Base-by-base conservation (phyloP, 768 basidiomycete species). In the Ramaria sp. region DNA sequence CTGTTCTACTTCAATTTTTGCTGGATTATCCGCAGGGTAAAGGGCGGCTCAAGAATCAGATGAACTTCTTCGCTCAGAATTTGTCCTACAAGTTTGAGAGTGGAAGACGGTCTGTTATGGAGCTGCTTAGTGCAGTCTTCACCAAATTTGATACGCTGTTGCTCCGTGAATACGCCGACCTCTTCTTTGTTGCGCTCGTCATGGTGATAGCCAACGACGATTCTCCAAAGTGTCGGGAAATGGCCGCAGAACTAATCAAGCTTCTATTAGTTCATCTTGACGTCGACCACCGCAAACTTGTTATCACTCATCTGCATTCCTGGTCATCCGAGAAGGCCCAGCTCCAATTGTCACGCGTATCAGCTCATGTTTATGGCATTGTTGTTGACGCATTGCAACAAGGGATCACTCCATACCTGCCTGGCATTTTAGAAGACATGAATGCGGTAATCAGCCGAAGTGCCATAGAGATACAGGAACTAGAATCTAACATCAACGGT, bases 21-120 rank as follows among this genome's bases (percentile, higher is more conserved):
- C 79, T 98, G 9, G 95, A 99, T 61, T 99, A 98, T 63, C 95
- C 95, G 2, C 95, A 98, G 67, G 94, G 95, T 7, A 86, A 89
- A 60, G 90, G 89, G 1, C 82, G 95, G 12, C 74, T 99, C 7
- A 84, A 81, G 37, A 85, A 82, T 36, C 87, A 88, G 59, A 88
- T 99, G 80, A 77, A 83, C 0, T 96, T 96, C 71, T 74, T 99
- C 30, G 89, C 90, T 20, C 88, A 86, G 64, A 98, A 98, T 64
- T 70, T 97, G 36, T 83, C 88, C 2, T 99, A 97, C 64, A 78
- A 83, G 38, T 81, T 89, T 65, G 92, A 96, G 62, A 88, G 83
- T 57, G 96, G 96, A 1, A 79, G 94, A 36, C 76, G 81, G 51
- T 97, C 94, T n/a, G 89, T 96, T 50, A 81, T 99, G 77, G 94